Evolutionary conservation across 305 asterid species (phyloP), one percentile per base, ranked within the genome.

Genomic region (Rubia balearica): DNA sequence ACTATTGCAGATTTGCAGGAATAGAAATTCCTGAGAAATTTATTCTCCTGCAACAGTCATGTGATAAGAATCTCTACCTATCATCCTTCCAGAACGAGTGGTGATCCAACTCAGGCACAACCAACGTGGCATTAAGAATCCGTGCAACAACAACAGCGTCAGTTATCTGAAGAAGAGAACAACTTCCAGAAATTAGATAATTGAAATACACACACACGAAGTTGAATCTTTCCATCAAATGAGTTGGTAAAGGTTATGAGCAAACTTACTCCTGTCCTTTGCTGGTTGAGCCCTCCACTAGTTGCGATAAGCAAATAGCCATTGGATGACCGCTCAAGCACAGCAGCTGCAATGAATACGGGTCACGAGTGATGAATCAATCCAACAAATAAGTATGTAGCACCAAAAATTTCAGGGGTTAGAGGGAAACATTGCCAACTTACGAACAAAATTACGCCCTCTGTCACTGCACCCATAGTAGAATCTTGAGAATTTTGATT

Each of bases 81-180:
- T 91, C 96, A 73, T 95, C 99, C 88, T 87, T 95, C 99, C 99
- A 95, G 81, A 75, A 95, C 13, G 99, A 95, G 81, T 90, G 83
- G 73, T 92, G 99, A 89, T 95, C 99, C 92, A 95, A 82, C 79
- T 92, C 97, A 56, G 99, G 99, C 70, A 89, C 89, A 63, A 95
- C 97, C 81, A 95, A 89, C 59, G 98, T 95, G 65, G 99, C 97
- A 75, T 95, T 95, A 73, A 95, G 88, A 71, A 92, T 87, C 79
- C 98, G 85, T 65, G 98, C 98, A 84, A 92, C 99, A 76, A 89
- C 97, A 75, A 95, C 98, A 80, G 99, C 98, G 81, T 95, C 99
- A 68, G 98, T 95, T 83, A 95, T 95, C 98, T 95, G 88, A 76
- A 72, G 67, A 61, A 76, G 69, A 55, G 72, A 77, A 78, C 64